Percentiles rank a stretch among this genome's conserved stretches.
phyloP scores from a whole-genome alignment of 1,139 yeast species.

The Suhomyces yuchorum region DNA sequence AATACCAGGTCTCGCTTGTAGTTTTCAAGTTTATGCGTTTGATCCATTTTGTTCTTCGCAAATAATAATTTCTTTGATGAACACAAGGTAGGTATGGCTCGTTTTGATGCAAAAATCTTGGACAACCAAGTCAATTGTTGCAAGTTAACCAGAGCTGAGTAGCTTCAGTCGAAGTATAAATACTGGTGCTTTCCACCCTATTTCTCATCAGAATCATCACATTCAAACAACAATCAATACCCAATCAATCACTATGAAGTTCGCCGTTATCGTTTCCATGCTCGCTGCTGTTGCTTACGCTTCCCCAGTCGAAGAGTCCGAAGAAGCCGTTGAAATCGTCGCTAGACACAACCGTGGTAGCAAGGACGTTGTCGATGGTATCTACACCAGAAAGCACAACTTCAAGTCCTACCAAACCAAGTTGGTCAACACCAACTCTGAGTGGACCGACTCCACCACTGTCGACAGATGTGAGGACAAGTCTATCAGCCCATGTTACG shows the following conservation, averaged over 20 bases:
- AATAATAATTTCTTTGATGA: background rate
- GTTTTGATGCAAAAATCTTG: background rate
- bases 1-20: too few relatives aligned
- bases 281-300: conserved; percentile 1
- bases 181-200: background rate
- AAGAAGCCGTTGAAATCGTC: background rate
- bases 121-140: background rate
- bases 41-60: too few relatives aligned
- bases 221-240: background rate
- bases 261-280: background rate
- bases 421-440: background rate
- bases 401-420: conserved; percentile 1
- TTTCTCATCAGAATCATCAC: background rate
- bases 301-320: background rate
- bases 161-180: background rate
- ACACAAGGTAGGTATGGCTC: background rate
- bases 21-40: background rate
- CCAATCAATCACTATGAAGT: background rate
- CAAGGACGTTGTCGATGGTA: background rate
- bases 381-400: background rate
- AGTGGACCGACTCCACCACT: background rate
- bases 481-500: background rate
- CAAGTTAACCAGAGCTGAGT: background rate
- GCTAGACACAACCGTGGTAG: background rate
- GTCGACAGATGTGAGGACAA: background rate